phyloP scores from a whole-genome alignment of 2,329 filamentous ascomycete species.

The Neophaeococcomyces mojaviensis region DNA sequence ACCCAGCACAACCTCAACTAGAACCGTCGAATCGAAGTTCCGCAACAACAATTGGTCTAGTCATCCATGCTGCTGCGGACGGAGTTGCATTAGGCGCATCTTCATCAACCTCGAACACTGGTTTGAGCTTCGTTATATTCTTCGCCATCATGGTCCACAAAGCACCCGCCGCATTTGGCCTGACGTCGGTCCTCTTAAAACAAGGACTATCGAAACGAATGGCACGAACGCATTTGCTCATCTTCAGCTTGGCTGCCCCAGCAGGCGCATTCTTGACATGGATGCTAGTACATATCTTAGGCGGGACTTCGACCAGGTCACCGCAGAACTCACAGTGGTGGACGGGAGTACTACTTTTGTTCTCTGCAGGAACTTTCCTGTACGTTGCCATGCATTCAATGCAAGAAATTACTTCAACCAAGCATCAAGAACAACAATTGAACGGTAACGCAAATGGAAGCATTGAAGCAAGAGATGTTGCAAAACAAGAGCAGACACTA shows the following conservation, averaged over 20 bases:
- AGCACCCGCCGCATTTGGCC: constrained; percentile 86
- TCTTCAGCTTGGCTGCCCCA: constrained; percentile 88
- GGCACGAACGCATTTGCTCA: constrained; percentile 73
- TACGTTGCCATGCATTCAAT: constrained; percentile 99
- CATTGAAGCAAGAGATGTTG: constrained; percentile 26
- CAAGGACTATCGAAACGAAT: constrained; percentile 83
- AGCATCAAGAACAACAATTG: constrained; percentile 30
- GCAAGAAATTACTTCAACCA: constrained; percentile 55
- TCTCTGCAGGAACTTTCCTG: constrained; percentile 92
- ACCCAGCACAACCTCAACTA: constrained; percentile 52
- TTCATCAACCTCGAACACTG: constrained; percentile 63
- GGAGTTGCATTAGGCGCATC: constrained; percentile 94
- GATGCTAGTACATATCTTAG: constrained; percentile 66
- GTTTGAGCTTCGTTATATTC: constrained; percentile 85
- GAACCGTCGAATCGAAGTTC: constrained; percentile 47
- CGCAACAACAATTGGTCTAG: constrained; percentile 85
- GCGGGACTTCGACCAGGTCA: constrained; percentile 42
- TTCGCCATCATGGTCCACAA: constrained; percentile 97
- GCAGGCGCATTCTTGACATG: constrained; percentile 79
- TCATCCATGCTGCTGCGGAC: constrained; percentile 91
- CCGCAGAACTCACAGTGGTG: constrained; percentile 68
- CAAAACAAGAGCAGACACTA: constrained; percentile 29
- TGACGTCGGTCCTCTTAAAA: constrained; percentile 83
- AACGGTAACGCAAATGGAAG: constrained; percentile 39
- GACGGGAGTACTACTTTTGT: constrained; percentile 88